A percentile compares a stretch with the other conserved stretches of the same genome.
phyloP scores from a whole-genome alignment of 78 protist genomes.

The Dictyostelium capitatum region DNA sequence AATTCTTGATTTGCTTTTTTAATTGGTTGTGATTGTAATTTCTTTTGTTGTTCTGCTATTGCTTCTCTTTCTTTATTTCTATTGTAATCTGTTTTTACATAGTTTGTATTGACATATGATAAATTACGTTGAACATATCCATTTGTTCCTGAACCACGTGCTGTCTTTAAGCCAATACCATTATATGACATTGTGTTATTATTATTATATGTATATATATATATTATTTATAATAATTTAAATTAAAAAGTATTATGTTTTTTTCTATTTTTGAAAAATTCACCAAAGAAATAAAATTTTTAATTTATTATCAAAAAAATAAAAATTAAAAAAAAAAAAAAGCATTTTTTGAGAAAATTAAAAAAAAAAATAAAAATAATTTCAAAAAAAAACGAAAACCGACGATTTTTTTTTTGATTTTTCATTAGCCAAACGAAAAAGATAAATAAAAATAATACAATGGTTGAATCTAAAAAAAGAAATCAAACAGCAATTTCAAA shows the following conservation, averaged over 20 bases:
- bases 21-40: background rate
- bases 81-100: background rate
- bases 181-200: slow-evolving; percentile 88
- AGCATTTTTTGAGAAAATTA: background rate
- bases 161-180: slow-evolving; percentile 94
- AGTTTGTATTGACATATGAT: slow-evolving; percentile 62
- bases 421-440: background rate
- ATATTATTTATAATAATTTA: too few species aligned
- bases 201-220: too few species aligned
- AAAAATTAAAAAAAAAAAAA: background rate
- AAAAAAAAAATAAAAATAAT: background rate
- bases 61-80: background rate
- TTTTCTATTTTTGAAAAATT: too few species aligned
- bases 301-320: background rate
- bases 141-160: slow-evolving; percentile 96
- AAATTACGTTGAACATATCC: slow-evolving; percentile 94
- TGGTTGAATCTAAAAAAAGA: slow-evolving; percentile 19
- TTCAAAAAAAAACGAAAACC: slow-evolving; percentile 4
- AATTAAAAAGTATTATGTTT: too few species aligned
- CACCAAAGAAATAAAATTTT: too few species aligned
- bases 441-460: background rate
- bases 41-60: background rate
- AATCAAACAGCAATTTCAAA: background rate
- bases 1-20: slow-evolving; percentile 76
- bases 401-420: background rate